Conservation (phyloP, 768 basidiomycete species). For the Russula sp. region DNA sequence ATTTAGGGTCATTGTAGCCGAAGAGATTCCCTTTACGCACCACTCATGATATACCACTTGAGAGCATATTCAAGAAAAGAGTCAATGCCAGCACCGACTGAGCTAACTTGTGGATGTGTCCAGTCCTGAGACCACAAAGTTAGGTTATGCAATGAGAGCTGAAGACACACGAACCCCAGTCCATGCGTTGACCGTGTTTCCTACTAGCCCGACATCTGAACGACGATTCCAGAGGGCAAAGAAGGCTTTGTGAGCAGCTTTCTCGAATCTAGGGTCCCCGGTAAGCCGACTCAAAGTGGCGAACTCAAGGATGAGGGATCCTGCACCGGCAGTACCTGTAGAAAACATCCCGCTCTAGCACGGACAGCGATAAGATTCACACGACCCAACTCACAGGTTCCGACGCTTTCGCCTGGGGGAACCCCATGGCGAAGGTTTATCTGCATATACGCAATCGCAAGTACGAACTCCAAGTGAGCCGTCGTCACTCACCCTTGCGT, state of each 20-base stretch:
- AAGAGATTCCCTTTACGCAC: constrained; percentile 40
- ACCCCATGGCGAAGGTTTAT: constrained; percentile 84
- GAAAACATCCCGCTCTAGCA: constrained; percentile 11
- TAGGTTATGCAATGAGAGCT: neutral
- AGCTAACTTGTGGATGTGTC: constrained; percentile 70
- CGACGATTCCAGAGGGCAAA: constrained; percentile 92
- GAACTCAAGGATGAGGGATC: constrained; percentile 91
- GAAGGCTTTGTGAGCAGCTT: constrained; percentile 84
- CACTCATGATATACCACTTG: constrained; percentile 88
- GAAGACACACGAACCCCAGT: constrained; percentile 59
- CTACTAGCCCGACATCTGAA: constrained; percentile 79
- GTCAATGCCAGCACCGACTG: constrained; percentile 93
- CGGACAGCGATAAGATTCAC: neutral
- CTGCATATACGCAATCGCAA: constrained; percentile 39
- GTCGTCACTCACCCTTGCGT: constrained; percentile 63
- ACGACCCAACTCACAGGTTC: constrained; percentile 66
- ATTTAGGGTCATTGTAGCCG: neutral
- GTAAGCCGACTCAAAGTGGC: constrained; percentile 89
- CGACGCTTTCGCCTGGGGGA: constrained; percentile 66
- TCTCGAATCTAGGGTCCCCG: constrained; percentile 86
- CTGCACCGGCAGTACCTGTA: constrained; percentile 86
- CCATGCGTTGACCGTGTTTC: constrained; percentile 81
- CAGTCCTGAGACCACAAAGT: constrained; percentile 49
- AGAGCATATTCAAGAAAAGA: constrained; percentile 94
- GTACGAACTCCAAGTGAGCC: constrained; percentile 17